These are phyloP conservation scores for Orychophragmus violaceus DNA, from an alignment of 345 rosid species.

Conservation along the genomic window DNA sequence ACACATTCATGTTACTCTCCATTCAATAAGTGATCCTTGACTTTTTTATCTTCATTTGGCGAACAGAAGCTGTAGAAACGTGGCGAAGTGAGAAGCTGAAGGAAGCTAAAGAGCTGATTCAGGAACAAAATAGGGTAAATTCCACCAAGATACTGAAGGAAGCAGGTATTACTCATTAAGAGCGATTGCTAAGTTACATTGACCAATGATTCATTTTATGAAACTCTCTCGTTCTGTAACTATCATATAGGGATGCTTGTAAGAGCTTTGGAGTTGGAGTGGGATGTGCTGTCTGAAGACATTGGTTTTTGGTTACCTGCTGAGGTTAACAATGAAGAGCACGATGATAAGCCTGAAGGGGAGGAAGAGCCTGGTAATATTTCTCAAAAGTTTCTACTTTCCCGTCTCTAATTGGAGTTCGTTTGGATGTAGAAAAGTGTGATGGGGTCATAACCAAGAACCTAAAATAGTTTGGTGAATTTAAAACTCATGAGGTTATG, in stretches of 20 bases:
- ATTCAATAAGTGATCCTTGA: not conserved
- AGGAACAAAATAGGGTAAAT: slow-evolving; percentile 37
- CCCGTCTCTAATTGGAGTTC: not conserved
- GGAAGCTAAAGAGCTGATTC: slow-evolving; percentile 50
- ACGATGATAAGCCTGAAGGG: slow-evolving; percentile 86
- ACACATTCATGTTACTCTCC: not conserved
- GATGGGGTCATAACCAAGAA: not conserved
- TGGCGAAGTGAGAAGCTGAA: slow-evolving; percentile 80
- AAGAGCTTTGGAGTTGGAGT: slow-evolving; percentile 73
- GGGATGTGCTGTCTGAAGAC: slow-evolving; percentile 73
- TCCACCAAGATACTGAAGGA: slow-evolving; percentile 55
- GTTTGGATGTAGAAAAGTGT: not conserved
- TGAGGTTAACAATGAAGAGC: slow-evolving; percentile 58
- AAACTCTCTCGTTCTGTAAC: not conserved
- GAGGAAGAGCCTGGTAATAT: slow-evolving; percentile 63
- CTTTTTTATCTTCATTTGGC: slow-evolving; percentile 24
- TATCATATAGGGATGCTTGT: slow-evolving; percentile 48
- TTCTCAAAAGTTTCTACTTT: slow-evolving; percentile 1
- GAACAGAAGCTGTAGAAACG: slow-evolving; percentile 75
- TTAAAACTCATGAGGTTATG: slow-evolving; percentile 12
- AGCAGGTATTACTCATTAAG: slow-evolving; percentile 48
- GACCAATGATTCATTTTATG: not conserved
- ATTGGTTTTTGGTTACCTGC: slow-evolving; percentile 87
- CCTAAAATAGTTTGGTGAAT: not conserved
- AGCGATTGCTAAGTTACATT: not conserved